Conservation (phyloP, 768 basidiomycete genomes). For the Rubroboletus pulcherrimus region DNA sequence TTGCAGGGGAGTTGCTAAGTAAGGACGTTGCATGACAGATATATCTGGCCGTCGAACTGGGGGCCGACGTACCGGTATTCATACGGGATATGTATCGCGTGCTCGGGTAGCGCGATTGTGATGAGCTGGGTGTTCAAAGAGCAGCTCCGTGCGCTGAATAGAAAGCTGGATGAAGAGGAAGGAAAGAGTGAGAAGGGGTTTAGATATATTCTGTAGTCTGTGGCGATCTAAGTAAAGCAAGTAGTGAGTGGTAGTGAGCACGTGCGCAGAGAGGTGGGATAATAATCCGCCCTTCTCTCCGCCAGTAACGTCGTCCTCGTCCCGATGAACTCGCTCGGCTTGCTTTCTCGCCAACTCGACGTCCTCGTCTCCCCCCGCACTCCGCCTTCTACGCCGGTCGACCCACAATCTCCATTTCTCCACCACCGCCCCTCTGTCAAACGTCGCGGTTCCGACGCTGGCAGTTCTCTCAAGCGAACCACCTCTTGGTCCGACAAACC, state of each 20-base stretch:
- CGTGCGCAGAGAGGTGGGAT: slow-evolving; percentile 4
- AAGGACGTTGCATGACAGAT: slow-evolving; percentile 33
- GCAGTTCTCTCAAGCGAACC: slow-evolving; percentile 41
- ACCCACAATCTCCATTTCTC: slow-evolving; percentile 34
- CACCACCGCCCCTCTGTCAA: slow-evolving; percentile 18
- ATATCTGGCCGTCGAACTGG: slow-evolving; percentile 66
- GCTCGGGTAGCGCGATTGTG: slow-evolving; percentile 47
- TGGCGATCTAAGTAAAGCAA: slow-evolving; percentile 14
- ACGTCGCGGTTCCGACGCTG: slow-evolving; percentile 28
- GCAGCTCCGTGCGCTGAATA: slow-evolving; percentile 42
- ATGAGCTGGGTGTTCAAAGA: slow-evolving; percentile 47
- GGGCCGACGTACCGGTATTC: slow-evolving; percentile 69
- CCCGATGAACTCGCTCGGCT: slow-evolving; percentile 78
- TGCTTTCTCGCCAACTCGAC: slow-evolving; percentile 82
- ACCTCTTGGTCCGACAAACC: slow-evolving; percentile 57
- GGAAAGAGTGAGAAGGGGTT: slow-evolving; percentile 32
- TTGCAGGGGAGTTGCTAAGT: background rate
- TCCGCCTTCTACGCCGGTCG: slow-evolving; percentile 53
- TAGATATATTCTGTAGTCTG: slow-evolving; percentile 47
- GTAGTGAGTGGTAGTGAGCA: background rate
- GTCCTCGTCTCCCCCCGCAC: slow-evolving; percentile 59
- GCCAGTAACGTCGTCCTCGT: background rate
- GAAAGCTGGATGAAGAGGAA: slow-evolving; percentile 34
- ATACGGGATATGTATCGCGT: slow-evolving; percentile 69
- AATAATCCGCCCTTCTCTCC: background rate